Conservation (phyloP, 345 rosid genomes). For the Atalantia buxifolia region DNA sequence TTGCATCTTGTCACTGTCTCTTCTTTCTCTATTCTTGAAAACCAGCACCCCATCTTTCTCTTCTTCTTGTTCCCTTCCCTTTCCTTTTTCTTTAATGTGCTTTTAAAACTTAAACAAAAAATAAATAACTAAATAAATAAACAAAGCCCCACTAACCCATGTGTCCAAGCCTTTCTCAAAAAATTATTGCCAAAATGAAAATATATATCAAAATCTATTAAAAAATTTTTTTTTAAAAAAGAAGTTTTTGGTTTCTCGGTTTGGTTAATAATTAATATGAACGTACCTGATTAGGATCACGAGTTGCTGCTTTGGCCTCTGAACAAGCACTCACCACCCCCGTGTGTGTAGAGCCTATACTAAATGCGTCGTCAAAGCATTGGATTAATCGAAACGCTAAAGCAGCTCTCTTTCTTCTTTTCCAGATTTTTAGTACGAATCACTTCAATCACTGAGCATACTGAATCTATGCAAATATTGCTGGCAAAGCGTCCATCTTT, state of each 20-base stretch:
- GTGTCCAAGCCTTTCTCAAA: background rate
- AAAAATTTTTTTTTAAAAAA: no score
- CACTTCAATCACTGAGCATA: background rate
- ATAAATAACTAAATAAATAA: no score
- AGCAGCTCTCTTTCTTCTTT: background rate
- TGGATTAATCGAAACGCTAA: background rate
- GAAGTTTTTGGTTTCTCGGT: background rate
- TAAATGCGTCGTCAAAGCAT: background rate
- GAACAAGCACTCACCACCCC: background rate
- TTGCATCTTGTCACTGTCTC: conserved; percentile 88
- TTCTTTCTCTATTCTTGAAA: conserved; percentile 70
- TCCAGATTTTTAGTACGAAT: no score
- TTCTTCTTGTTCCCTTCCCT: background rate
- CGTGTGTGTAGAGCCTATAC: background rate
- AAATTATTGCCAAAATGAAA: background rate
- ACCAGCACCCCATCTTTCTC: conserved; percentile 78
- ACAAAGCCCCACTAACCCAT: background rate
- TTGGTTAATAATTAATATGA: background rate
- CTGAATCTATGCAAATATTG: background rate
- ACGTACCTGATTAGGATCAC: background rate
- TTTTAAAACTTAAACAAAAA: background rate
- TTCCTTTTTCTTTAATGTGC: background rate
- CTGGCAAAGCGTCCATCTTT: background rate
- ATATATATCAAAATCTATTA: no score
- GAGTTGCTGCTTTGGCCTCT: background rate